Evolutionary conservation across 2,329 filamentous ascomycete species (phyloP).

Genomic region (Pestalotiopsis sp.): DNA sequence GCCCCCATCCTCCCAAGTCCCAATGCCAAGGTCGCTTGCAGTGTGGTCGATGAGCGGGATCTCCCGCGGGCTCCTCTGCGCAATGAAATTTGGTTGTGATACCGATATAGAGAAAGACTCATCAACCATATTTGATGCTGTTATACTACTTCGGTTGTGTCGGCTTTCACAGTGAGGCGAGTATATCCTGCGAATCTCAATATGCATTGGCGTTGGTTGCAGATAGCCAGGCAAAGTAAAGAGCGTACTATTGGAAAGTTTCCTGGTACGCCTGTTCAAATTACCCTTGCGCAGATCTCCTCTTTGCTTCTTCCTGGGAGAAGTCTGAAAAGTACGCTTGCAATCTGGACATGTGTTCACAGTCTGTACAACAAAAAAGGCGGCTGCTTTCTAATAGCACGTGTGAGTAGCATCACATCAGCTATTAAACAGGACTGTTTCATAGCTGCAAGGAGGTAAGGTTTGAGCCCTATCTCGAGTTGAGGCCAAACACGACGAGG

Average conservation of each 20-base stretch:
- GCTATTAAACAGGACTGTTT: not conserved
- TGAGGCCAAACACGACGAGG: not conserved
- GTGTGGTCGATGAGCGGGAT: not conserved
- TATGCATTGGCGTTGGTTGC: not conserved
- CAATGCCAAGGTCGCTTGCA: not conserved
- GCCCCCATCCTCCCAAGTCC: no score
- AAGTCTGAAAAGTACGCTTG: not conserved
- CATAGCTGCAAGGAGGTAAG: not conserved
- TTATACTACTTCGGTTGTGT: not conserved
- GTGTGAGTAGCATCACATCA: not conserved
- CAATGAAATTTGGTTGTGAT: not conserved
- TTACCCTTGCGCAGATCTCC: not conserved
- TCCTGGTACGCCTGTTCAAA: not conserved
- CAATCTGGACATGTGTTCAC: not conserved
- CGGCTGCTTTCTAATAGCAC: not conserved
- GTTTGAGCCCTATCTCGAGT: not conserved
- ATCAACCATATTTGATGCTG: conserved; percentile 37
- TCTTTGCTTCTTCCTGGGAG: not conserved
- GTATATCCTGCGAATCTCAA: not conserved
- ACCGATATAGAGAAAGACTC: not conserved
- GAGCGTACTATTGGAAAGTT: not conserved
- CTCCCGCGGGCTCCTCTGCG: not conserved
- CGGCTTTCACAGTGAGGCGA: not conserved
- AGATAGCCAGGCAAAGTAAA: not conserved
- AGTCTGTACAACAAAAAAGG: not conserved